A percentile compares a stretch with the other conserved stretches of the same genome.
Evolutionary conservation across 169 alveolate species (phyloP).

Genomic region (Plasmodium inui): DNA sequence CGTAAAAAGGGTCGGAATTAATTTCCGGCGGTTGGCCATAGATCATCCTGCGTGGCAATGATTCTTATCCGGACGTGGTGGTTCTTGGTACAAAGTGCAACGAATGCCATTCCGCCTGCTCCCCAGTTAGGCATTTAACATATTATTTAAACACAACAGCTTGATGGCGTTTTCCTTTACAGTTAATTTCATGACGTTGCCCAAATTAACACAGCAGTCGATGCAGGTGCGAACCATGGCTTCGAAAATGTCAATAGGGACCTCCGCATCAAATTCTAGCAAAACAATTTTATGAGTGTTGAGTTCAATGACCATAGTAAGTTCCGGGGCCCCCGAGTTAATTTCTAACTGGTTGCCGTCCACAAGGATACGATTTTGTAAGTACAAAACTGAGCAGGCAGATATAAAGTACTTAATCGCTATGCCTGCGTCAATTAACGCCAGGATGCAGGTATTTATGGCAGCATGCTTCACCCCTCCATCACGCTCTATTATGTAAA

Average conservation of each 20-base stretch:
- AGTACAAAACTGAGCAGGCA: conserved; percentile 80
- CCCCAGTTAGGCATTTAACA: conserved; percentile 14
- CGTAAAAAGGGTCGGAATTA: background rate
- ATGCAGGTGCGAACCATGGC: conserved; percentile 55
- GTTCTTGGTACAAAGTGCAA: background rate
- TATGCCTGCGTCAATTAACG: conserved; percentile 87
- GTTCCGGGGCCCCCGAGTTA: conserved; percentile 72
- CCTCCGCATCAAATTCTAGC: conserved; percentile 75
- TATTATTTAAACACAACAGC: conserved; percentile 46
- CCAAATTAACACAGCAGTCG: conserved; percentile 44
- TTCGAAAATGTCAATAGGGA: conserved; percentile 69
- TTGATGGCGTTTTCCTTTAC: conserved; percentile 70
- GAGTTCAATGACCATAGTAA: conserved; percentile 59
- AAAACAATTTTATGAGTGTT: conserved; percentile 53
- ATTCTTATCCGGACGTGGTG: background rate
- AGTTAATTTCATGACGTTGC: conserved; percentile 59
- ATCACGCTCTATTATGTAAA: conserved; percentile 50
- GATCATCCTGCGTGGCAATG: background rate
- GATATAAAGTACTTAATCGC: conserved; percentile 82
- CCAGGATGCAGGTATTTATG: conserved; percentile 81
- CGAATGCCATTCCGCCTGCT: background rate
- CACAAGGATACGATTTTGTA: conserved; percentile 75
- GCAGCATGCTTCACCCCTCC: conserved; percentile 84
- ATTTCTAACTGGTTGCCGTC: conserved; percentile 70
- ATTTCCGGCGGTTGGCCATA: background rate